These are phyloP conservation scores for Colletotrichum sp. DNA, from an alignment of 2,329 filamentous ascomycete species.

Conservation along the genomic window DNA sequence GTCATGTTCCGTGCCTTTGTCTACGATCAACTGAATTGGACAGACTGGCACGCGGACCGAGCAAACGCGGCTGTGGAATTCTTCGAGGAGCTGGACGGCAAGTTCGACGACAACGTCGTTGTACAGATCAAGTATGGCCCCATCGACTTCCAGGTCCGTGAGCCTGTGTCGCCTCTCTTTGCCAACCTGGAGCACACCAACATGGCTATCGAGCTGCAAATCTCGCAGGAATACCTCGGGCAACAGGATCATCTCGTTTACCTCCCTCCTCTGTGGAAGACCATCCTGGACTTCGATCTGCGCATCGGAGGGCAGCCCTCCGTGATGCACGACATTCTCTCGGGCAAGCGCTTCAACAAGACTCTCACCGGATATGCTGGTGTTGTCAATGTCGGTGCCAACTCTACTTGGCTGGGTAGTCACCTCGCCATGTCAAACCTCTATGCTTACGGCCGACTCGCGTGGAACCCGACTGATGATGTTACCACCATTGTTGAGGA, in stretches of 20 bases:
- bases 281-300: slow-evolving; percentile 70
- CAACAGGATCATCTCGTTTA: slow-evolving; percentile 75
- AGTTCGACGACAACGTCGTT: slow-evolving; percentile 74
- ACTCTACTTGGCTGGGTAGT: slow-evolving; percentile 72
- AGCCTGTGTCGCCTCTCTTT: slow-evolving; percentile 70
- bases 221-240: slow-evolving; percentile 74
- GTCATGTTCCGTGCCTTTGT: slow-evolving; percentile 78
- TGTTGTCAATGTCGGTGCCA: slow-evolving; percentile 71
- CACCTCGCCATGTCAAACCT: slow-evolving; percentile 75
- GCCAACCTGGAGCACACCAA: slow-evolving; percentile 49
- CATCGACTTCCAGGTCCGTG: slow-evolving; percentile 76
- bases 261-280: slow-evolving; percentile 71
- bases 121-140: slow-evolving; percentile 78
- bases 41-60: slow-evolving; percentile 69
- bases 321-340: slow-evolving; percentile 63
- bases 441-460: slow-evolving; percentile 71
- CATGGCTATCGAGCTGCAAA: slow-evolving; percentile 67
- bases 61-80: slow-evolving; percentile 74
- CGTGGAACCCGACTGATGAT: slow-evolving; percentile 64
- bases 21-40: slow-evolving; percentile 62
- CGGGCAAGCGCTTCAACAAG: slow-evolving; percentile 63
- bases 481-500: slow-evolving; percentile 60
- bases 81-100: slow-evolving; percentile 66
- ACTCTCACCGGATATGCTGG: slow-evolving; percentile 66
- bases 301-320: slow-evolving; percentile 62